These are phyloP conservation scores for Pichia paraexigua DNA, from an alignment of 805 yeast genomes.

Conservation along the genomic window DNA sequence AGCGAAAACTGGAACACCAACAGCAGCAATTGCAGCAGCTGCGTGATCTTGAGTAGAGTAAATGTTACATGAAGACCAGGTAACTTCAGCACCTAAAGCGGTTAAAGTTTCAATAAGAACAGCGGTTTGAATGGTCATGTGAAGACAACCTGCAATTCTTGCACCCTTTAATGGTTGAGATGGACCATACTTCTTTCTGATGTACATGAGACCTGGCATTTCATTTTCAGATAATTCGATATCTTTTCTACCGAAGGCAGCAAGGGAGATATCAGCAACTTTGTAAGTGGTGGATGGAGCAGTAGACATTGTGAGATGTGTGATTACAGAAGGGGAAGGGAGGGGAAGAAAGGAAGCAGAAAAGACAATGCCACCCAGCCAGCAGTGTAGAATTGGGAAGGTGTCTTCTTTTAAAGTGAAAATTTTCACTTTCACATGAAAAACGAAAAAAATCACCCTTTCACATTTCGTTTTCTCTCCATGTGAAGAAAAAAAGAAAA, in stretches of 20 bases:
- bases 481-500: not conserved
- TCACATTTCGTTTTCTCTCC: no score
- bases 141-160: slow-evolving; percentile 97
- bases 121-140: slow-evolving; percentile 99
- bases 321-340: not conserved
- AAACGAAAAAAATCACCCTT: not conserved
- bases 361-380: not conserved
- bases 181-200: slow-evolving; percentile 85
- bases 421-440: not conserved
- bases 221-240: slow-evolving; percentile 98
- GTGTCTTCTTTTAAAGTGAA: not conserved
- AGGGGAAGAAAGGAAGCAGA: not conserved
- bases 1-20: slow-evolving; percentile 98
- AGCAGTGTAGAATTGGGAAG: not conserved
- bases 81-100: slow-evolving; percentile 98
- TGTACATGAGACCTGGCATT: slow-evolving; percentile 99
- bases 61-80: slow-evolving; percentile 99
- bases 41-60: slow-evolving; percentile 99
- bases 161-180: slow-evolving; percentile 97
- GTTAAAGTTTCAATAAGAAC: slow-evolving; percentile 95
- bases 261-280: slow-evolving; percentile 96
- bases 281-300: slow-evolving; percentile 70
- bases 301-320: slow-evolving; percentile 38
- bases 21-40: slow-evolving; percentile 99
- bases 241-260: slow-evolving; percentile 99